Evolutionary conservation across 2,329 filamentous ascomycete species (phyloP).

Genomic region (Thielaviopsis musarum): DNA sequence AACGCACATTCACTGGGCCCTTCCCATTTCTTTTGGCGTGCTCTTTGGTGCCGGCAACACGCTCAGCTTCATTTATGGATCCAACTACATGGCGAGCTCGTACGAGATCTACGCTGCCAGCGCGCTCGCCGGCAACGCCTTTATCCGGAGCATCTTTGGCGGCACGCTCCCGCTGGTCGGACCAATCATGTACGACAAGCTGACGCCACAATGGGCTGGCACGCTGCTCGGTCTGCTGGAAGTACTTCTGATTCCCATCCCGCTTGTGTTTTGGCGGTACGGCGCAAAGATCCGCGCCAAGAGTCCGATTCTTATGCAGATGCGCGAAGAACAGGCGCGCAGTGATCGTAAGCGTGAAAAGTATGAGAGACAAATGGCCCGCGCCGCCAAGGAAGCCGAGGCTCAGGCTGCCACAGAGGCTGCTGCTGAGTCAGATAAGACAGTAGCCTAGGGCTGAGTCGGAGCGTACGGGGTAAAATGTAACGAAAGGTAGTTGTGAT

Average conservation of each 20-base stretch:
- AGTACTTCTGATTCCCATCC: conserved; percentile 59
- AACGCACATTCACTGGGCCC: conserved; percentile 61
- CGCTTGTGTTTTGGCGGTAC: conserved; percentile 57
- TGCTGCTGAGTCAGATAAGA: neutral
- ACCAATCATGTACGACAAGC: conserved; percentile 47
- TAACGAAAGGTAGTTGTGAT: neutral
- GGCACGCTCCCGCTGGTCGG: conserved; percentile 64
- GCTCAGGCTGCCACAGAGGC: neutral
- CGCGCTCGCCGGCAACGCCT: conserved; percentile 63
- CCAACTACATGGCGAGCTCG: conserved; percentile 61
- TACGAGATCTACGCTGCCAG: conserved; percentile 73
- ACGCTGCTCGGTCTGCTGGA: conserved; percentile 61
- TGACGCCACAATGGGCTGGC: conserved; percentile 65
- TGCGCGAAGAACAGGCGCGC: conserved; percentile 28
- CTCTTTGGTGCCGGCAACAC: conserved; percentile 66
- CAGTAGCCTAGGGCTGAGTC: neutral
- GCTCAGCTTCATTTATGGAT: conserved; percentile 65
- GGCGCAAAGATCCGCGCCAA: conserved; percentile 35
- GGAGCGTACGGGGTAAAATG: neutral
- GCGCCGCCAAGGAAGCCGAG: neutral
- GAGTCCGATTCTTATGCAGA: conserved; percentile 29
- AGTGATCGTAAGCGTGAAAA: conserved; percentile 8
- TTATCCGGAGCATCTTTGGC: conserved; percentile 56
- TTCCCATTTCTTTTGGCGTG: conserved; percentile 60
- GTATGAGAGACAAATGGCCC: conserved; percentile 1